These are phyloP conservation scores for Amaranthus tricolor DNA, from an alignment of 179 eudicot genomes.

Conservation along the genomic window DNA sequence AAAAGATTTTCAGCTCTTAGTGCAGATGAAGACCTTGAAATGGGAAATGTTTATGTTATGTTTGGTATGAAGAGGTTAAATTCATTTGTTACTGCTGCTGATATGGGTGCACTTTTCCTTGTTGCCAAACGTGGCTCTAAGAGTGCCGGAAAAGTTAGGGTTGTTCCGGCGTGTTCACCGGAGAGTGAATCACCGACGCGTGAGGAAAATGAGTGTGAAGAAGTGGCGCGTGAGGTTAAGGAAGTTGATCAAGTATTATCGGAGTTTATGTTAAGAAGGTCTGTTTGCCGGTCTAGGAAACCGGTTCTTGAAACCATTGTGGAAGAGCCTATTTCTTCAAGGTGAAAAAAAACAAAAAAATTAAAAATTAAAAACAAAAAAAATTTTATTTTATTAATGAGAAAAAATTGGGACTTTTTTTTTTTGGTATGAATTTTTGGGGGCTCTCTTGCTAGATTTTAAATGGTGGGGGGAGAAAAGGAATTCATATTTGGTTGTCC, in stretches of 20 bases:
- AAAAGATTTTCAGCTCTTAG: conserved; percentile 55
- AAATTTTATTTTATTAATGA: background rate
- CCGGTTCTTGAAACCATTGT: conserved; percentile 81
- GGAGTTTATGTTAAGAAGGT: conserved; percentile 54
- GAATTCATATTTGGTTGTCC: background rate
- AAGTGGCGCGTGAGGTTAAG: conserved; percentile 36
- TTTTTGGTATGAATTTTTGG: conserved; percentile 8
- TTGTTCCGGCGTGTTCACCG: conserved; percentile 43
- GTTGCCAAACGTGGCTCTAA: conserved; percentile 36
- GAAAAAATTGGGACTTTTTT: background rate
- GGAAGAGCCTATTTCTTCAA: conserved; percentile 58
- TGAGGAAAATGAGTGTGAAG: conserved; percentile 1
- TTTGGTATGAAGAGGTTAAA: conserved; percentile 70
- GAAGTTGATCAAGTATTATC: conserved; percentile 47
- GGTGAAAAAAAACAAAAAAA: conserved; percentile 9
- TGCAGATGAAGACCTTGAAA: conserved; percentile 80
- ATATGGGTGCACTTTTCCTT: conserved; percentile 57
- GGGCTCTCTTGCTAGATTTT: conserved; percentile 14
- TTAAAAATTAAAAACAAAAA: background rate
- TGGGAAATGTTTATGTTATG: conserved; percentile 53
- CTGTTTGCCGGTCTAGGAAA: conserved; percentile 73
- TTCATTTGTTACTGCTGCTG: conserved; percentile 56
- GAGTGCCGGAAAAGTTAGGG: conserved; percentile 30
- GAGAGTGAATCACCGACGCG: conserved; percentile 20
- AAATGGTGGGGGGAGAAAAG: conserved; percentile 4